phyloP scores from a whole-genome alignment of 371 early-diverging fungal genomes.

The Coemansia sp. region DNA sequence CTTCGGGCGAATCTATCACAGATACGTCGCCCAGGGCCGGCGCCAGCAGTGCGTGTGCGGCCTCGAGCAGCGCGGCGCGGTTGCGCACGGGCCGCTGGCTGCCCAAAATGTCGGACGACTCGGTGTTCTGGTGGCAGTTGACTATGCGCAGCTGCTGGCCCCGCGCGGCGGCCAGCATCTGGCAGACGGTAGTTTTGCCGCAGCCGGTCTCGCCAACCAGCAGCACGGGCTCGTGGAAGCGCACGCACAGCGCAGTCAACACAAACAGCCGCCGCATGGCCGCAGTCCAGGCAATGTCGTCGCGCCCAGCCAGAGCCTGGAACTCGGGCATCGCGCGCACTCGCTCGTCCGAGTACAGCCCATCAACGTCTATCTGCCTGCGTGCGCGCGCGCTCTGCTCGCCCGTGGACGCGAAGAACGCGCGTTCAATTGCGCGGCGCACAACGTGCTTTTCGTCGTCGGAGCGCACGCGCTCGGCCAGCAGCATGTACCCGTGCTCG shows the following conservation, averaged over 20 bases:
- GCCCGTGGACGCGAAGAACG: conserved; percentile 53
- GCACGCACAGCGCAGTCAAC: conserved; percentile 79
- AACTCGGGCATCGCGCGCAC: conserved; percentile 44
- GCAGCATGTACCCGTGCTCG: conserved; percentile 92
- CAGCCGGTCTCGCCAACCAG: conserved; percentile 99
- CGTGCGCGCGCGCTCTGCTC: not conserved
- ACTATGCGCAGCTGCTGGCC: conserved; percentile 78
- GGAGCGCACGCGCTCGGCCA: conserved; percentile 91
- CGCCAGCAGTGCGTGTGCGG: conserved; percentile 51
- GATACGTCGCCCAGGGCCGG: conserved; percentile 29
- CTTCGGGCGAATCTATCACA: conserved; percentile 12
- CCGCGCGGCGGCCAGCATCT: conserved; percentile 76
- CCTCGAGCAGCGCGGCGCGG: conserved; percentile 52
- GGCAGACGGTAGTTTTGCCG: conserved; percentile 99
- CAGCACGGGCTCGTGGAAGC: conserved; percentile 92
- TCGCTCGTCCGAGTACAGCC: conserved; percentile 32
- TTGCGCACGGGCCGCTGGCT: conserved; percentile 93
- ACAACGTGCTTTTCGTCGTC: conserved; percentile 84
- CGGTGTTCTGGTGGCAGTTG: conserved; percentile 98
- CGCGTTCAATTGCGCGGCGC: conserved; percentile 78
- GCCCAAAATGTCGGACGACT: conserved; percentile 97
- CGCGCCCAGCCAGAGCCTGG: conserved; percentile 35
- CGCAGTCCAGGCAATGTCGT: conserved; percentile 88
- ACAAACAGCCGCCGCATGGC: conserved; percentile 92
- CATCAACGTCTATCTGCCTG: conserved; percentile 26